A percentile compares a stretch with the other conserved stretches of the same genome.
Evolutionary conservation across 2,329 filamentous ascomycete species (phyloP).

Genomic region (Thelonectria discophora): DNA sequence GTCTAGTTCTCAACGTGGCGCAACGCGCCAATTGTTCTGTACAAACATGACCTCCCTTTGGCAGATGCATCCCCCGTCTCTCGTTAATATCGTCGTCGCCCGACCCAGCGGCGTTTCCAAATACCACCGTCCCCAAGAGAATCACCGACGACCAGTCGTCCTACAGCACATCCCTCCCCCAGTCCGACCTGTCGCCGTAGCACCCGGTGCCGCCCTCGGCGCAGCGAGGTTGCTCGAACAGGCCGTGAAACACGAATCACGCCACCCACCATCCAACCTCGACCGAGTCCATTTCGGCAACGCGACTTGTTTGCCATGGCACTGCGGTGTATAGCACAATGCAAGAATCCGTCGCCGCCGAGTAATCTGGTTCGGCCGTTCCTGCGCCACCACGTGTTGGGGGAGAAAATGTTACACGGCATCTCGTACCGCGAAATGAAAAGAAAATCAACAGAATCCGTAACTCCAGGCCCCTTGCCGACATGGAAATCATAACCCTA

Average conservation of each 20-base stretch:
- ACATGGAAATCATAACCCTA: neutral
- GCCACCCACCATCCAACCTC: neutral
- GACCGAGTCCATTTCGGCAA: neutral
- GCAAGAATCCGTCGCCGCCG: neutral
- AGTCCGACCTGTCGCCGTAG: too few relatives aligned
- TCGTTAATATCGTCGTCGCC: too few relatives aligned
- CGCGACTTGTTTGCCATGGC: neutral
- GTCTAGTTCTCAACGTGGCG: too few relatives aligned
- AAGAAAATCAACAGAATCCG: slow-evolving; percentile 1
- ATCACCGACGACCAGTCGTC: too few relatives aligned
- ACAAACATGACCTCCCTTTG: too few relatives aligned
- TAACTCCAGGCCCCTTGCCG: slow-evolving; percentile 7
- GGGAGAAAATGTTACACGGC: neutral
- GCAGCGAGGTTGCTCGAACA: neutral
- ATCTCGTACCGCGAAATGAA: neutral
- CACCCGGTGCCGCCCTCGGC: neutral
- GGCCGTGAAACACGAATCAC: neutral
- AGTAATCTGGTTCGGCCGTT: neutral
- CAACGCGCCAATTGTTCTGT: too few relatives aligned
- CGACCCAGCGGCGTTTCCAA: too few relatives aligned
- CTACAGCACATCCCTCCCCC: too few relatives aligned
- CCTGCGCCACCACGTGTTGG: neutral
- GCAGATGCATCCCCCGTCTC: too few relatives aligned
- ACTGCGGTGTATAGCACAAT: neutral
- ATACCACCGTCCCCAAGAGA: too few relatives aligned